Base-by-base conservation (phyloP, 2,329 filamentous ascomycete genomes). In the Alternaria dauci region DNA sequence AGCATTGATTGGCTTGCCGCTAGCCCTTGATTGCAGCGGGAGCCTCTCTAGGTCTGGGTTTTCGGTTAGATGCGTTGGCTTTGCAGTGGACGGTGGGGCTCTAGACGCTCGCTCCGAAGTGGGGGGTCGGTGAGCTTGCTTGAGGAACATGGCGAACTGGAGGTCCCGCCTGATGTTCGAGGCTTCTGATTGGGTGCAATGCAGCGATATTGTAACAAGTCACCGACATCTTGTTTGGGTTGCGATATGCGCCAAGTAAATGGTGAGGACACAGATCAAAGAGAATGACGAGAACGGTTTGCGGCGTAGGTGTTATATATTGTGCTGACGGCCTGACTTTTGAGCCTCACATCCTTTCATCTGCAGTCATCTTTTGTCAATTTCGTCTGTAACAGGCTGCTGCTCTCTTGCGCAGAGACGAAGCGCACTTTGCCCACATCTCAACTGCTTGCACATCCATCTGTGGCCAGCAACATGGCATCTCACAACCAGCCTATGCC, bases 1-100 rank as follows among this genome's bases (percentile, higher is more conserved):
- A 23, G 14, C 38, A 39, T 57, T 55, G 58, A 74, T 76, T 73
- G 70, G 70, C 51, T 53, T 58, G 46, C 41, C 18, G 52, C 52
- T 58, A 67, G 66, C 68, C 68, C 55, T 71, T 67, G 63, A 66
- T 58, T 52, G 66, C 63, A 69, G 50, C 57, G 55, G 56, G 59
- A 62, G 55, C 63, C 62, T 47, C 41, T 68, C 60, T 55, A 59
- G 59, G 58, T 65, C 61, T 72, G 59, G 66, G 43, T 50, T 54
- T 67, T 74, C 65, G 72, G 67, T 61, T 71, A 63, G 66, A 71
- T 76, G 75, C 69, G 75, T 69, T 77, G 75, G 73, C 72, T 59
- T 62, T 71, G 69, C 72, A 74, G 68, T 58, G 56, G 48, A 39
- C 26, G 61, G 66, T 67, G 67, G 69, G 66, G 61, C 63, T 66